Conservation (phyloP, 371 early-diverging fungal genomes). For the Apophysomyces ossiformis region DNA sequence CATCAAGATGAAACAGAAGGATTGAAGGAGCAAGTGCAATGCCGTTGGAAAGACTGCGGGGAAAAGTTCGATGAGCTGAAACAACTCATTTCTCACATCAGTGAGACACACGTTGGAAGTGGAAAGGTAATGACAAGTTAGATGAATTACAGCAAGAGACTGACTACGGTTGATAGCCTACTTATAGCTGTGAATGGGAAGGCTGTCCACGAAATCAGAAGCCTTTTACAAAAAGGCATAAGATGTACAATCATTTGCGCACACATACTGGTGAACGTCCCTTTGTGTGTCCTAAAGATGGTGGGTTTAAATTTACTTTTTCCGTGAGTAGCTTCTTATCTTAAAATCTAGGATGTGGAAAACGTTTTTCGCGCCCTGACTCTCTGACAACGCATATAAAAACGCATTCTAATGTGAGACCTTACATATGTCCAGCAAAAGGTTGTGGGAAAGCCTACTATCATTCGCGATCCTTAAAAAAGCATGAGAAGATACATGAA, state of each 20-base stretch:
- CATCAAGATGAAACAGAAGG: constrained; percentile 2
- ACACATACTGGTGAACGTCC: constrained; percentile 87
- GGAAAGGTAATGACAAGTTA: constrained; percentile 45
- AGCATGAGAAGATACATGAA: constrained; percentile 74
- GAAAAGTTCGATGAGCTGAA: constrained; percentile 45
- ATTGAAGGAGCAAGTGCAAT: constrained; percentile 33
- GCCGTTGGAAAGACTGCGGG: constrained; percentile 63
- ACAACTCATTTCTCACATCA: constrained; percentile 59
- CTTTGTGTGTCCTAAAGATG: constrained; percentile 46
- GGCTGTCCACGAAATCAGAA: constrained; percentile 75
- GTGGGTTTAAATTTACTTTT: constrained; percentile 16
- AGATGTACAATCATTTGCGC: constrained; percentile 86
- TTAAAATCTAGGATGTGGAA: constrained; percentile 65
- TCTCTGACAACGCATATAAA: constrained; percentile 89
- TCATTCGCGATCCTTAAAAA: constrained; percentile 79
- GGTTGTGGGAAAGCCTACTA: constrained; percentile 80
- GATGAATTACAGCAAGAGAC: neutral
- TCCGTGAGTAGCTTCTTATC: constrained; percentile 19
- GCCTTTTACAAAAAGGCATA: constrained; percentile 90
- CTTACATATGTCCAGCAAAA: constrained; percentile 64
- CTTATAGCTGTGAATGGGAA: constrained; percentile 84
- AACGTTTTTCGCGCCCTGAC: constrained; percentile 87
- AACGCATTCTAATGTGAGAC: constrained; percentile 83
- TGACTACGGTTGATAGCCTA: constrained; percentile 40
- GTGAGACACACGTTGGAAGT: constrained; percentile 64